Base-by-base conservation (phyloP, 306 rosid genomes). In the Dalbergia cochinchinensis region DNA sequence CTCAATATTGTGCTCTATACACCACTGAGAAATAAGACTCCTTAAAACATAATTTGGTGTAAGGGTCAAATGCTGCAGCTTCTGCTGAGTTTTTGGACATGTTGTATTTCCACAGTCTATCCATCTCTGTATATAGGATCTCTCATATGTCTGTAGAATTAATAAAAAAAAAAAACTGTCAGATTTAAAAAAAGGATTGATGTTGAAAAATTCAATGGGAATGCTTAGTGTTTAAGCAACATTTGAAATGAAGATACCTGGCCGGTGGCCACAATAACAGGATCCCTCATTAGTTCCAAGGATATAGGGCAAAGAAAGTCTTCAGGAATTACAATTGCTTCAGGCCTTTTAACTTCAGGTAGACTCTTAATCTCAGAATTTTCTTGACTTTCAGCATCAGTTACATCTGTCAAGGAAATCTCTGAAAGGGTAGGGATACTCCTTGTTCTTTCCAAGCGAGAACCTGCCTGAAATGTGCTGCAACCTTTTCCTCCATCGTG, bases 71-170 rank as follows among this genome's bases (percentile, higher is more conserved):
- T 93, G 82, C 76, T 93, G 89, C 31, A 95, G 97, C 89, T 93
- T 95, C 86, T 89, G 98, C 90, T 91, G 99, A 59, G 99, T 95
- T 90, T 95, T 95, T 3, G 99, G 99, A 65, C 99, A 95, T 5
- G 97, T 90, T 70, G 85, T 48, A 70, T 95, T 93, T 60, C 97
- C 99, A 64, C 94, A 88, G 79, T 95, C 99, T 80, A 95, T 83
- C 99, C 99, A 95, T 83, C 99, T 90, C 85, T 95, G 99, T 67
- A 95, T 90, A 84, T 85, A 95, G 60, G 96, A 90, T 86, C 99
- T 90, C 87, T 95, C 99, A 6, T 95, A 95, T 13, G 99, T 95
- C 99, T 95, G 83, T 84, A 74, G 51, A 79, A 64, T 42, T 42
- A 42, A 66, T 61, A 62, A 42, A 78, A 19, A 60, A 78, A 50